A percentile compares a stretch with the other conserved stretches of the same genome.
Evolutionary conservation across 2,329 filamentous ascomycete species (phyloP).

Genomic region (Sclerotiophoma versabilis): DNA sequence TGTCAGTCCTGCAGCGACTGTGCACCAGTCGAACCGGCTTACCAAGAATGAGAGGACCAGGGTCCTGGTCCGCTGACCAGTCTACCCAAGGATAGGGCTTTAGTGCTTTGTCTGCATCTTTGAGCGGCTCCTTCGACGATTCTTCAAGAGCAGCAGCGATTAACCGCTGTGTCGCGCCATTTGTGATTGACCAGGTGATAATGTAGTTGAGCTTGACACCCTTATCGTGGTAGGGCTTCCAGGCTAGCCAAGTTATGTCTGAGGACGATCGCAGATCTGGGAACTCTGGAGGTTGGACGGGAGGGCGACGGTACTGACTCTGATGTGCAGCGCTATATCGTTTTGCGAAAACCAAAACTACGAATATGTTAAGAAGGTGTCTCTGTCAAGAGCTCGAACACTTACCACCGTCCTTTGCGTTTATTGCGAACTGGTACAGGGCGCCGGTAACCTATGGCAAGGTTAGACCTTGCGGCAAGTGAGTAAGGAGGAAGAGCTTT

Average conservation of each 20-base stretch:
- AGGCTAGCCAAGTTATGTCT: conserved; percentile 9
- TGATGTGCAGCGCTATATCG: conserved; percentile 6
- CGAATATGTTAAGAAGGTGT: neutral
- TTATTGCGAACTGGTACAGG: conserved; percentile 6
- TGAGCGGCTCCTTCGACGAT: neutral
- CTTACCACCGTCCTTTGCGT: conserved; percentile 8
- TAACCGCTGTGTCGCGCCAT: neutral
- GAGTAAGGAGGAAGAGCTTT: neutral
- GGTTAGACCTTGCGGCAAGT: neutral
- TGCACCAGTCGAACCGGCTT: neutral
- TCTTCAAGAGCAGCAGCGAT: conserved; percentile 7
- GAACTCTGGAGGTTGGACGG: neutral
- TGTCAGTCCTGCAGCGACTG: neutral
- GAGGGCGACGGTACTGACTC: conserved; percentile 4
- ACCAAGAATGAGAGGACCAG: conserved; percentile 4
- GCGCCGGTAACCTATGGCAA: neutral
- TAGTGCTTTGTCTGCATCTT: conserved; percentile 1
- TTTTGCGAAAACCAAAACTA: conserved; percentile 6
- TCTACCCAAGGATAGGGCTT: conserved; percentile 4
- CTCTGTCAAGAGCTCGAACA: neutral
- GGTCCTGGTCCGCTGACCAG: neutral
- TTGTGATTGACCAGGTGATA: conserved; percentile 9
- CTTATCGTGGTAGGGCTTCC: conserved; percentile 9
- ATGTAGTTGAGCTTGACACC: conserved; percentile 9
- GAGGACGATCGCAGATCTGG: conserved; percentile 4